Evolutionary conservation across 768 basidiomycete genomes (phyloP), one percentile per base, ranked within the genome.

Genomic region (Lanmaoa rubissima): DNA sequence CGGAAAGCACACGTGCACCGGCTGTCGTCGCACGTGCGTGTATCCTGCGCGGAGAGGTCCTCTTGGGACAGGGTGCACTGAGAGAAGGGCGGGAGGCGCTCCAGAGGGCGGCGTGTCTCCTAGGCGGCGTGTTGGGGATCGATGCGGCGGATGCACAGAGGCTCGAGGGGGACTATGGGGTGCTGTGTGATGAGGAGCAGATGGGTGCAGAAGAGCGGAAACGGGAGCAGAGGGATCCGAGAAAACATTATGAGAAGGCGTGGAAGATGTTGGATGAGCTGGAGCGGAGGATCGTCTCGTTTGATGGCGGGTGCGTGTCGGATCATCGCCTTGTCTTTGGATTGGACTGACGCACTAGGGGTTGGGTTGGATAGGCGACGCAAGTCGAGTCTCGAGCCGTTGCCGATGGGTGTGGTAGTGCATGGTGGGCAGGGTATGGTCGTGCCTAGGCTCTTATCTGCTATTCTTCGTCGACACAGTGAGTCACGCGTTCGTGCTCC

Each of bases 381-480:
- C 19, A 77, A 75, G 61, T 83, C 81, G 4, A 65, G 78, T 51
- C 68, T 79, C 36, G 60, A 71, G 14, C 72, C 76, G 8, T 57
- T 61, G 24, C 53, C 66, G 12, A 64, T 60, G 48, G 35, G 62
- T 8, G 46, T 57, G 13, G 46, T 62, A 10, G 59, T 61, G 14
- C 67, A 73, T 4, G 54, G 64, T 34, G 68, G 70, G 7, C 70
- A 73, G 28, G 86, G 87, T 40, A 73, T 80, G 21, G 67, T 90
- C 41, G 79, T 82, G 9, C 89, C 89, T 0, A 76, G 78, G 14
- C 70, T 90, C 19, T 70, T 87, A 28, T 85, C 85, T 3, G 71
- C 79, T 3, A 76, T 92, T 40, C 72, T 92, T 48, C 79, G 84
- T 36, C 85, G 85, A 65, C 85, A 85, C 58, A 83, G 91, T 92